Percentiles rank a stretch among this genome's conserved stretches.
Evolutionary conservation across 1,139 yeast species (phyloP).

Genomic region (Pichia sp.): DNA sequence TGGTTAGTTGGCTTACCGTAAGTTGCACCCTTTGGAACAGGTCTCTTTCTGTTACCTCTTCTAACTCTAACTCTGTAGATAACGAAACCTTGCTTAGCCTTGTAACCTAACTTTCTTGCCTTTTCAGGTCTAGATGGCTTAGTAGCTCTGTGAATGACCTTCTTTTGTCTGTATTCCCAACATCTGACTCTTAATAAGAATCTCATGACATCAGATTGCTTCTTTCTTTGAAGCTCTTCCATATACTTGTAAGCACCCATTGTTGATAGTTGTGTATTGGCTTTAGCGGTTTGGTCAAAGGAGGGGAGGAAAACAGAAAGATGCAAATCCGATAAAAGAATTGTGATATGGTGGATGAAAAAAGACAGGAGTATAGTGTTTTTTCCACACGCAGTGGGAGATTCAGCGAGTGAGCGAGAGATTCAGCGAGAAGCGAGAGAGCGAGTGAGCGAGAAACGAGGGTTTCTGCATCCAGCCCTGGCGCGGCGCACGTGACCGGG

Average conservation of each 20-base stretch:
- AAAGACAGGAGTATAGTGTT: too few relatives aligned
- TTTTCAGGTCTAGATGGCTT: constrained; percentile 99
- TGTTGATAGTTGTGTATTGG: constrained; percentile 17
- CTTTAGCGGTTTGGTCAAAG: constrained; percentile 1
- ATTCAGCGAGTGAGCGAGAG: too few relatives aligned
- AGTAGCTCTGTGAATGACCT: constrained; percentile 97
- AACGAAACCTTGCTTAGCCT: constrained; percentile 99
- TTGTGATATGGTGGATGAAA: not conserved
- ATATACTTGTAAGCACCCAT: constrained; percentile 99
- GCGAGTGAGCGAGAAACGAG: too few relatives aligned
- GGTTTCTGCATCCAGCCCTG: too few relatives aligned
- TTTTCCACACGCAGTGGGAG: too few relatives aligned
- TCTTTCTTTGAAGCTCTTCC: constrained; percentile 99
- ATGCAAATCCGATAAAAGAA: not conserved
- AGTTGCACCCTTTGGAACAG: constrained; percentile 99
- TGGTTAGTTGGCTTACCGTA: constrained; percentile 99
- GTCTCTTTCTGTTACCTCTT: constrained; percentile 99
- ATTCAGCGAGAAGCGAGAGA: too few relatives aligned
- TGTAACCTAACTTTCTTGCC: constrained; percentile 99
- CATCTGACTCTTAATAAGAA: constrained; percentile 99
- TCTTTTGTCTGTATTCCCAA: constrained; percentile 99
- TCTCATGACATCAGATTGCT: constrained; percentile 99
- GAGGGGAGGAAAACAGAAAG: not conserved
- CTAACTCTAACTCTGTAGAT: constrained; percentile 98
- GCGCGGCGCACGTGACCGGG: too few relatives aligned